These are phyloP conservation scores for Leptographium procerum DNA, from an alignment of 2,329 filamentous ascomycete species.

Conservation along the genomic window DNA sequence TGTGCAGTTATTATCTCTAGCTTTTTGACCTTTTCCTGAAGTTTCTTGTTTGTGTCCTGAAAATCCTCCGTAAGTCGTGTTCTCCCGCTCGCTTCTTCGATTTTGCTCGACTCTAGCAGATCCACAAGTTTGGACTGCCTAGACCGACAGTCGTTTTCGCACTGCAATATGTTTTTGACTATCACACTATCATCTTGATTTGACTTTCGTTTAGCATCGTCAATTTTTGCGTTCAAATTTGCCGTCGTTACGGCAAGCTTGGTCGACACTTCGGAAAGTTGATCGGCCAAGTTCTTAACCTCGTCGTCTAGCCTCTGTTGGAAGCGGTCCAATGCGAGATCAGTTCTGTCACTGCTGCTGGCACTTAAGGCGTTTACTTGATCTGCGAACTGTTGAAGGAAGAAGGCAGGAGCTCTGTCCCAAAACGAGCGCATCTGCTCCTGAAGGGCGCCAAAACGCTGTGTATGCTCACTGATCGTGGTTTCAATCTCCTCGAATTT, in stretches of 20 bases:
- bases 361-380: slow-evolving; percentile 6
- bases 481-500: slow-evolving; percentile 11
- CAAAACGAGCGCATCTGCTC: slow-evolving; percentile 9
- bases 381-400: slow-evolving; percentile 8
- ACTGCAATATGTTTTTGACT: slow-evolving; percentile 1
- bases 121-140: slow-evolving; percentile 3
- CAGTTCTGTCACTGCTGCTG: slow-evolving; percentile 3
- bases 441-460: neutral
- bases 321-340: slow-evolving; percentile 6
- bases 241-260: slow-evolving; percentile 7
- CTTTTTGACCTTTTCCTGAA: slow-evolving; percentile 6
- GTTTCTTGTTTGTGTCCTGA: neutral
- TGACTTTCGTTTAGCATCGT: slow-evolving; percentile 1
- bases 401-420: slow-evolving; percentile 7
- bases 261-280: slow-evolving; percentile 9
- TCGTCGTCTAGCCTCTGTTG: slow-evolving; percentile 12
- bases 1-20: slow-evolving; percentile 5
- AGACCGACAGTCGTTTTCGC: slow-evolving; percentile 4
- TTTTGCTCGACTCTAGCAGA: slow-evolving; percentile 5
- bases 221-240: neutral
- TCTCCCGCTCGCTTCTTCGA: slow-evolving; percentile 1
- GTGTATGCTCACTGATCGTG: slow-evolving; percentile 4
- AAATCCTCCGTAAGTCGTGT: neutral
- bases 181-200: neutral
- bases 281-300: slow-evolving; percentile 6